phyloP scores from a whole-genome alignment of 805 yeast genomes.

The Wickerhamomyces silvicola region DNA sequence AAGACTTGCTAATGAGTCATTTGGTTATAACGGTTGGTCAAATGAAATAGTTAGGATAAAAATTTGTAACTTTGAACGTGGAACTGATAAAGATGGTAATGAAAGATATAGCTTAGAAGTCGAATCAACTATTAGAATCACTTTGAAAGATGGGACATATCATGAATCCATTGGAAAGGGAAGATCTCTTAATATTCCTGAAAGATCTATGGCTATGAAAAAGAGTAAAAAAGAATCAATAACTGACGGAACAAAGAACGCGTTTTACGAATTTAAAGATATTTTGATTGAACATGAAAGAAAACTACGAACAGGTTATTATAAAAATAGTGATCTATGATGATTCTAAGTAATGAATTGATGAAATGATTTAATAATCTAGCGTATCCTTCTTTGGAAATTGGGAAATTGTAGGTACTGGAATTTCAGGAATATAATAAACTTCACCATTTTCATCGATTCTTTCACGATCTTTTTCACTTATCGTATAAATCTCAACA shows the following conservation, averaged over 20 bases:
- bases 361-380: slow-evolving; percentile 39
- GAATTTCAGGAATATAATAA: slow-evolving; percentile 70
- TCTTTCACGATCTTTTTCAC: slow-evolving; percentile 84
- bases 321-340: slow-evolving; percentile 24
- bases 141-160: slow-evolving; percentile 73
- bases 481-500: slow-evolving; percentile 71
- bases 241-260: slow-evolving; percentile 77
- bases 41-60: slow-evolving; percentile 30
- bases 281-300: slow-evolving; percentile 35
- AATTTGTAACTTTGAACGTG: slow-evolving; percentile 10
- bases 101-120: slow-evolving; percentile 22
- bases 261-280: slow-evolving; percentile 74
- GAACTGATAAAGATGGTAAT: slow-evolving; percentile 5
- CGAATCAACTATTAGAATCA: slow-evolving; percentile 51
- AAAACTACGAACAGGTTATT: slow-evolving; percentile 27
- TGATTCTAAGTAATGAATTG: not conserved
- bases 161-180: slow-evolving; percentile 79
- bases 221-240: slow-evolving; percentile 81
- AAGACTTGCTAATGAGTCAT: slow-evolving; percentile 41
- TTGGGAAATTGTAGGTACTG: slow-evolving; percentile 57
- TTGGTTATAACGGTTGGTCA: slow-evolving; percentile 56
- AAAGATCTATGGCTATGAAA: slow-evolving; percentile 65
- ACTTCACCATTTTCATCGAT: slow-evolving; percentile 83
- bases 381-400: slow-evolving; percentile 54
- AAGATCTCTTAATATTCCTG: slow-evolving; percentile 52